Base-by-base conservation (phyloP, 2,329 filamentous ascomycete genomes). In the Gremmenia infestans region DNA sequence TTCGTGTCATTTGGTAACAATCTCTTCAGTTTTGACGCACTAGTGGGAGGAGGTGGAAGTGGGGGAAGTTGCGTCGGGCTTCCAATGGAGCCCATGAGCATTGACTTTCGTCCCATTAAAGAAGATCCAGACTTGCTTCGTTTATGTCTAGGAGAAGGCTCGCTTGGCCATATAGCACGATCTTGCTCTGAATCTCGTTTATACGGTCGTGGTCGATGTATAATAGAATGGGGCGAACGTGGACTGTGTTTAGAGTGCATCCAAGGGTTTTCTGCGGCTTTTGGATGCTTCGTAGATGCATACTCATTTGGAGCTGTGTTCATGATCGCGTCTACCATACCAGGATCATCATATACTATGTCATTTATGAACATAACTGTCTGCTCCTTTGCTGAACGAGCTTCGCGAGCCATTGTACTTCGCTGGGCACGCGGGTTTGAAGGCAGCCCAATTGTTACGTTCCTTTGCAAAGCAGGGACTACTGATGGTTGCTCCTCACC, bases 341-440 rank as follows among this genome's bases (percentile, higher is more conserved):
- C 68, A 0, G 81, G 79, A 54, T 84, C 72, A 53, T 82, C 72
- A 59, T 82, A 82, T 37, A 79, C 73, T 53, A 82, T 81, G 50
- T 78, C 74, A 56, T 81, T 83, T 50, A 83, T 68, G 53, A 81
- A 76, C 75, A 83, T 77, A 47, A 82, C 74, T 4, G 76, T 82
- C 56, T 78, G 74, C 23, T 77, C 70, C 52, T 70, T 73, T 53
- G 63, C 45, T 19, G 58, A 50, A 11, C 19, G 23, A 17, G 55
- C 48, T 35, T 62, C 54, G 23, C 52, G 47, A 8, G 52, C 45
- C 36, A 60, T 55, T 8, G 49, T 48, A 19, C 56, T 53, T 48
- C 57, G 60, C 15, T 61, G 56, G n/a, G 63, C 43, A 50, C 63
- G 55, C 45, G 68, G 66, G 53, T 67, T 66, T 5, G 60, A 59